Evolutionary conservation across 169 alveolate species (phyloP), one percentile per base, ranked within the genome.

Genomic region (Eimeria acervulina): DNA sequence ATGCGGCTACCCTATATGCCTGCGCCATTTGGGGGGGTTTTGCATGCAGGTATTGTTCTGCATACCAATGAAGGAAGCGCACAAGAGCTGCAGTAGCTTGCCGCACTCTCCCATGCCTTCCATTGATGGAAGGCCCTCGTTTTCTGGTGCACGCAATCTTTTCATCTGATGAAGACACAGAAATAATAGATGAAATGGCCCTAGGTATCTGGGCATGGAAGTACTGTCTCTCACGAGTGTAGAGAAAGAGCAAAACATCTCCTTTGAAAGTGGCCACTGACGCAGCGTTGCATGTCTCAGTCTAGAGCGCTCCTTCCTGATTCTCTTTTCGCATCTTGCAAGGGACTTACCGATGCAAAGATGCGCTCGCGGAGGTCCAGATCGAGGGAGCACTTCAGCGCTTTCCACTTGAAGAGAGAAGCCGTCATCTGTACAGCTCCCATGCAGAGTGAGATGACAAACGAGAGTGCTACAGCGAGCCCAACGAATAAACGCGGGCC

Each of bases 341-440:
- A 31, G 52, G 23, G 19, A n/a, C 92, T 84, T 52, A 84, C 92
- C 76, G 92, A 47, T 2, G 78, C 26, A 36, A 84, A 21, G 31
- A 84, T 31, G 36, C 61, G 76, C 78, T 84, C 76, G 23, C 74
- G 92, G 17, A 84, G 72, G 76, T 84, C 92, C 26, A 55, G 61
- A 36, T 84, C 92, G n/a, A 84, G 40, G 38, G 92, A 42, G 36
- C 42, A 84, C 31, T 84, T 84, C n/a, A 84, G 78, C 31, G 92
- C 72, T 47, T 68, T 84, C 92, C 92, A 84, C 76, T 84, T 84
- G 72, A 84, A 84, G 44, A 84, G 78, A 55, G 92, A 51, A 8
- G 55, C 76, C 26, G 74, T 84, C 55, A 55, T 28, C 76, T 84
- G 92, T 17, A 84, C 42, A 42, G 78, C 72, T 36, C 92, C 92